Evolutionary conservation across 2,329 filamentous ascomycete species (phyloP).

Genomic region (Fusarium nygamai): DNA sequence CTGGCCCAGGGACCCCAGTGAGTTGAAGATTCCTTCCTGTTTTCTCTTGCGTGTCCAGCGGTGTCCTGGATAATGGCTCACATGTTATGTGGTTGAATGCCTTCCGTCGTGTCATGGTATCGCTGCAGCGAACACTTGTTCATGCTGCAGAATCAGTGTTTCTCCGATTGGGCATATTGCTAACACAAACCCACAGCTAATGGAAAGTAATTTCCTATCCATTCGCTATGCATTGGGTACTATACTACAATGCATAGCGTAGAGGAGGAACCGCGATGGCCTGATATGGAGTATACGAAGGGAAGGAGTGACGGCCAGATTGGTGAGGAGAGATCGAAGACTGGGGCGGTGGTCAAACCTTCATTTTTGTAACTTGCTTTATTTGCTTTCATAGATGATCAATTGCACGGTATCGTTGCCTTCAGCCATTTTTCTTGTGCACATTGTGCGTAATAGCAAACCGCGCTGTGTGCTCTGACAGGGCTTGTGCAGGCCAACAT

Average conservation of each 20-base stretch:
- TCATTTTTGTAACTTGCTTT: background rate
- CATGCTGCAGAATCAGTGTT: constrained; percentile 4
- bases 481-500: constrained; percentile 4
- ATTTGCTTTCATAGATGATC: constrained; percentile 4
- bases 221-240: background rate
- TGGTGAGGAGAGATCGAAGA: background rate
- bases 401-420: constrained; percentile 21
- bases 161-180: background rate
- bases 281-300: background rate
- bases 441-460: background rate
- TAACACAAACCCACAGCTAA: constrained; percentile 15
- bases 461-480: constrained; percentile 20
- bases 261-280: background rate
- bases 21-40: background rate
- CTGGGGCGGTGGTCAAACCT: background rate
- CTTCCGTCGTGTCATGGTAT: constrained; percentile 17
- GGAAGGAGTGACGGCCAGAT: background rate
- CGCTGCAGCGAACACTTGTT: constrained; percentile 6
- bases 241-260: background rate
- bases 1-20: constrained; percentile 27
- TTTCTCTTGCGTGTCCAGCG: background rate
- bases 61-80: background rate
- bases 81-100: constrained; percentile 1
- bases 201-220: constrained; percentile 10
- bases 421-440: constrained; percentile 9